phyloP scores from a whole-genome alignment of 768 basidiomycete genomes.

The Lentinula boryana region DNA sequence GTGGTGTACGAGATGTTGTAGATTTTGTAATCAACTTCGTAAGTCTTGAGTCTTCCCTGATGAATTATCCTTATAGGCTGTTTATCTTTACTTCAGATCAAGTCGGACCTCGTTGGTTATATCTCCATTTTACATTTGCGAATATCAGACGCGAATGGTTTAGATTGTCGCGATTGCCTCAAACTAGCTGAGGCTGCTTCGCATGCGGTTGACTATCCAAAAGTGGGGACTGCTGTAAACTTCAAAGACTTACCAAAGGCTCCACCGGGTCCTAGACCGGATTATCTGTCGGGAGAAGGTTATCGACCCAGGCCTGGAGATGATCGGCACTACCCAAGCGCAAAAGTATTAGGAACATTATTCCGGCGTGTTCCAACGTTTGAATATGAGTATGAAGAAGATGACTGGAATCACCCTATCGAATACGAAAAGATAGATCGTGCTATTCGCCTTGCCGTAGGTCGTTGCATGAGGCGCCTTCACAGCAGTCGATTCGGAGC shows the following conservation, averaged over 20 bases:
- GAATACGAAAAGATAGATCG: not conserved
- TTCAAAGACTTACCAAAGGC: slow-evolving; percentile 26
- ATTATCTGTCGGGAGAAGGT: slow-evolving; percentile 30
- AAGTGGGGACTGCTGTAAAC: slow-evolving; percentile 36
- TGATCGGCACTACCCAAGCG: slow-evolving; percentile 32
- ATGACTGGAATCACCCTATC: not conserved
- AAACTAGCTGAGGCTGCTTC: slow-evolving; percentile 37
- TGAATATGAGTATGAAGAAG: slow-evolving; percentile 1
- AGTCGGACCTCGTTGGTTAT: slow-evolving; percentile 31
- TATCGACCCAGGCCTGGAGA: slow-evolving; percentile 1
- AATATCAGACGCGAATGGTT: slow-evolving; percentile 33
- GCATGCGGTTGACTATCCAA: slow-evolving; percentile 43
- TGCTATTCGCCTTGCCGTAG: not conserved
- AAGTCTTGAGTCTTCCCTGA: slow-evolving; percentile 13
- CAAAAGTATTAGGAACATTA: slow-evolving; percentile 35
- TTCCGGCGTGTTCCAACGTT: slow-evolving; percentile 13
- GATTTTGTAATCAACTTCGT: slow-evolving; percentile 45
- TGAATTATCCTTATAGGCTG: not conserved
- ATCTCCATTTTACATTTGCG: slow-evolving; percentile 38
- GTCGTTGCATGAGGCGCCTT: not conserved
- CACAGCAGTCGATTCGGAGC: not conserved
- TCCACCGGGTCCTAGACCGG: slow-evolving; percentile 24
- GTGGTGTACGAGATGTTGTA: slow-evolving; percentile 36
- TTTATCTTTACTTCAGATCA: slow-evolving; percentile 13
- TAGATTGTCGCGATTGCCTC: slow-evolving; percentile 29